Conservation (phyloP, 2,329 filamentous ascomycete species). For the Pestalotiopsis sp. region DNA sequence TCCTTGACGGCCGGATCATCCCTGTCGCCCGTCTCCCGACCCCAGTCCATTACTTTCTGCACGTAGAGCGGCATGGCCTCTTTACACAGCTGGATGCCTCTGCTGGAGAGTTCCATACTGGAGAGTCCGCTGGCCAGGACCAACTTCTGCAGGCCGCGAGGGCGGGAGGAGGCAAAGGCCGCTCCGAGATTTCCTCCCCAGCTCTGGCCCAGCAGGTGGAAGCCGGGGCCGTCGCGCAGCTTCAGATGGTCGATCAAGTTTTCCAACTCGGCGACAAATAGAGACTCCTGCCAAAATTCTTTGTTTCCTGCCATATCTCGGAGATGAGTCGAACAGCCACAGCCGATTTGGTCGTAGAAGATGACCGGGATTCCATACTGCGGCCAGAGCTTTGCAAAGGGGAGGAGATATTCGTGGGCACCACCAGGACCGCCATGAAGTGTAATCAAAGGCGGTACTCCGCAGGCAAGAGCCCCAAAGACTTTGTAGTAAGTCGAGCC, state of each 20-base stretch:
- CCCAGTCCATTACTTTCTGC: background rate
- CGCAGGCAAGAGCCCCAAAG: slow-evolving; percentile 14
- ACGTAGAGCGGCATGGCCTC: background rate
- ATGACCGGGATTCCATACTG: slow-evolving; percentile 17
- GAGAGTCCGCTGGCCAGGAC: background rate
- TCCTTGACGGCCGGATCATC: background rate
- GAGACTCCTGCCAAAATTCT: slow-evolving; percentile 15
- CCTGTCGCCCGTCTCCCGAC: background rate
- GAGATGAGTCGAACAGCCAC: slow-evolving; percentile 20
- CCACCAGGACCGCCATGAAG: slow-evolving; percentile 20
- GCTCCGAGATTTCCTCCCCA: slow-evolving; percentile 20
- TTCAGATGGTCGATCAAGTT: slow-evolving; percentile 17
- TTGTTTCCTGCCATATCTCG: slow-evolving; percentile 15
- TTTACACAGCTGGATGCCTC: background rate
- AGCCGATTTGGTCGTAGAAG: slow-evolving; percentile 23
- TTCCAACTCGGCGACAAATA: slow-evolving; percentile 20
- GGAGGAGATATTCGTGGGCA: slow-evolving; percentile 19
- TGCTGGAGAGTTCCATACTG: background rate
- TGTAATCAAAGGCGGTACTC: slow-evolving; percentile 12
- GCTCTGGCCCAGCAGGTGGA: slow-evolving; percentile 20
- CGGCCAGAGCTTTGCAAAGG: slow-evolving; percentile 10
- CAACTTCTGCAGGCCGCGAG: background rate
- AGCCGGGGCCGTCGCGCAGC: slow-evolving; percentile 14
- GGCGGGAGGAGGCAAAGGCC: slow-evolving; percentile 13
- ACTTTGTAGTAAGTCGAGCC: slow-evolving; percentile 15